phyloP scores from a whole-genome alignment of 768 basidiomycete species.

The Tubosaeta sp. region DNA sequence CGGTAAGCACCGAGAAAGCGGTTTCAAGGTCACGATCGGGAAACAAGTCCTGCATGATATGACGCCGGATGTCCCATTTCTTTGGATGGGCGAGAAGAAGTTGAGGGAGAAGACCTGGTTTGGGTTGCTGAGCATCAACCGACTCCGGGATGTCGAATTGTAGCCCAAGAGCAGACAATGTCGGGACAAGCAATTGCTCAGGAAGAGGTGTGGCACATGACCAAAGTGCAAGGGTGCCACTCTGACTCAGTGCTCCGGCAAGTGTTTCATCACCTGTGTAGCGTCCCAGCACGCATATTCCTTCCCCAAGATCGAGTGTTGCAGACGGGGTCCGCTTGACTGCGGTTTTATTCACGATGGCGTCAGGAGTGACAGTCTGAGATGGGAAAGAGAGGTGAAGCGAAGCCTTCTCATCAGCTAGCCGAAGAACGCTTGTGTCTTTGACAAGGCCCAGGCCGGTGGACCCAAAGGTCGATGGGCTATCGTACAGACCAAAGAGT shows the following conservation, averaged over 20 bases:
- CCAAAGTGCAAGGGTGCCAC: conserved; percentile 26
- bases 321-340: conserved; percentile 12
- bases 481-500: conserved; percentile 28
- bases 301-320: conserved; percentile 17
- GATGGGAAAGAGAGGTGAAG: conserved; percentile 28
- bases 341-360: conserved; percentile 8
- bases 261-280: conserved; percentile 14
- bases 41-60: conserved; percentile 16
- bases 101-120: conserved; percentile 19
- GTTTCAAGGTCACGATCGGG: conserved; percentile 14
- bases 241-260: conserved; percentile 25
- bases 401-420: conserved; percentile 19
- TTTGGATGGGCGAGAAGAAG: conserved; percentile 26
- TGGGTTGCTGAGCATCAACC: background rate
- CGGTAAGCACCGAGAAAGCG: conserved; percentile 50
- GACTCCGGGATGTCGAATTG: conserved; percentile 3
- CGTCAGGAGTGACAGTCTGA: background rate
- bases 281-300: conserved; percentile 13
- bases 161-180: conserved; percentile 27
- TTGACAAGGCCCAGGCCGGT: conserved; percentile 30
- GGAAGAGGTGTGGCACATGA: conserved; percentile 26
- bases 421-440: conserved; percentile 24
- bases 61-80: conserved; percentile 17
- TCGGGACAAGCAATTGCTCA: conserved; percentile 17
- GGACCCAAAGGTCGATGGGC: conserved; percentile 40